Evolutionary conservation across 495 filamentous ascomycete genomes (phyloP).

Genomic region (Pseudevernia furfuracea): DNA sequence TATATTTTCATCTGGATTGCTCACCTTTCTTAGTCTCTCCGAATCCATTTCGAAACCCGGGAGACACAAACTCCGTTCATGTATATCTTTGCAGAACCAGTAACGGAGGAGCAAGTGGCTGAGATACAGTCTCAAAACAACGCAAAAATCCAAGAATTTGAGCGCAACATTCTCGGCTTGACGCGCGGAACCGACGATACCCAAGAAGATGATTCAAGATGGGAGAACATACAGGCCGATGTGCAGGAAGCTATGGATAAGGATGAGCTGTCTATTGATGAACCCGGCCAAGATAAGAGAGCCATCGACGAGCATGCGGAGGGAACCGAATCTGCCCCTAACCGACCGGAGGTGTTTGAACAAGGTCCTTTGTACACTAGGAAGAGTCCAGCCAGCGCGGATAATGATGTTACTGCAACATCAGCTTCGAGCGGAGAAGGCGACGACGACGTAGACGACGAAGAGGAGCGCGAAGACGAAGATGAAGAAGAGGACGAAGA

Average conservation of each 20-base stretch:
- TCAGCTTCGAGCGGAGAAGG: constrained; percentile 19
- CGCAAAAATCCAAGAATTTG: constrained; percentile 57
- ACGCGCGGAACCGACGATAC: constrained; percentile 22
- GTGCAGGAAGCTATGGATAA: constrained; percentile 48
- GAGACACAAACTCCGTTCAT: constrained; percentile 56
- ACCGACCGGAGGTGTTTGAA: background rate
- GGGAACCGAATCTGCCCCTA: background rate
- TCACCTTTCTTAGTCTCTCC: constrained; percentile 51
- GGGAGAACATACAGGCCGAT: constrained; percentile 46
- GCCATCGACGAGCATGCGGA: background rate
- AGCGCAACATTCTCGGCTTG: constrained; percentile 52
- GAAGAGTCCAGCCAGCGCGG: background rate
- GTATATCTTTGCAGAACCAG: constrained; percentile 84
- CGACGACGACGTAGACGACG: constrained; percentile 7
- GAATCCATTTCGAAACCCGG: constrained; percentile 80
- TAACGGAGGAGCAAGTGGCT: constrained; percentile 61
- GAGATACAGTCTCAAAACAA: constrained; percentile 61
- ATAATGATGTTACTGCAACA: constrained; percentile 18
- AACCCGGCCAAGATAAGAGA: constrained; percentile 29
- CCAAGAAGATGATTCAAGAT: constrained; percentile 32
- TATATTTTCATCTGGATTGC: constrained; percentile 7
- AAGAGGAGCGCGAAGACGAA: constrained; percentile 21
- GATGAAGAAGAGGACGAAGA: constrained; percentile 20
- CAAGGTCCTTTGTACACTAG: background rate
- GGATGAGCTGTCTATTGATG: constrained; percentile 42